A percentile compares a stretch with the other conserved stretches of the same genome.
Evolutionary conservation across 2,329 filamentous ascomycete genomes (phyloP).

Genomic region (Xylariaceae sp.): DNA sequence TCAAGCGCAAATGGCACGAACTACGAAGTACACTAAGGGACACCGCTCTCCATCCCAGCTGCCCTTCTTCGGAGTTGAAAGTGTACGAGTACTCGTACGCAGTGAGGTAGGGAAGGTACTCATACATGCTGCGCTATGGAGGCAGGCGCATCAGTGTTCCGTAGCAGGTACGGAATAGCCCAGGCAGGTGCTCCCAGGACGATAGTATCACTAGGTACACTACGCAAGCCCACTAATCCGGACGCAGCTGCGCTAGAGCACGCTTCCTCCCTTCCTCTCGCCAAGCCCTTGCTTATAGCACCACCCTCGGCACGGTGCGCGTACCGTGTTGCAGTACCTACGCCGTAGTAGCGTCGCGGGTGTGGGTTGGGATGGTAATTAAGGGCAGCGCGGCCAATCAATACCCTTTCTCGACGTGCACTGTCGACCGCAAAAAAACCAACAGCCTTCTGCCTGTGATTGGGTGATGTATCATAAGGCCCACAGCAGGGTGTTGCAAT

Average conservation of each 20-base stretch:
- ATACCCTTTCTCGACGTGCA: background rate
- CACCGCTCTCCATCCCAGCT: background rate
- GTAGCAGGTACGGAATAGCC: too few relatives aligned
- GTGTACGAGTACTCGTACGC: too few relatives aligned
- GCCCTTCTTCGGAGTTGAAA: background rate
- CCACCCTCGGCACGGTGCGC: background rate
- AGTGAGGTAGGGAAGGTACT: too few relatives aligned
- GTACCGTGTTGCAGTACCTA: background rate
- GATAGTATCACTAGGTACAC: background rate
- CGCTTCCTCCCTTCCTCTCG: background rate
- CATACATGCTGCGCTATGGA: too few relatives aligned
- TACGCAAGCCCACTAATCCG: too few relatives aligned
- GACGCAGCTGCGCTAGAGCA: background rate
- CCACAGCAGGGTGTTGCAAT: conserved; percentile 7
- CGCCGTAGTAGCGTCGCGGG: too few relatives aligned
- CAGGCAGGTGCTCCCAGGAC: background rate
- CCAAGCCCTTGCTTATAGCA: background rate
- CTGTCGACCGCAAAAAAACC: background rate
- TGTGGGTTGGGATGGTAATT: background rate
- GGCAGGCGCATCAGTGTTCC: too few relatives aligned
- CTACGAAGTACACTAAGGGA: background rate
- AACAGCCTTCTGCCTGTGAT: conserved; percentile 4
- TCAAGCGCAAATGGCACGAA: background rate
- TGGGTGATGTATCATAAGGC: conserved; percentile 4
- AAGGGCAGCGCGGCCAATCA: background rate